Conservation (phyloP, 768 basidiomycete genomes). For the Xerocomus brunneocitrinus region DNA sequence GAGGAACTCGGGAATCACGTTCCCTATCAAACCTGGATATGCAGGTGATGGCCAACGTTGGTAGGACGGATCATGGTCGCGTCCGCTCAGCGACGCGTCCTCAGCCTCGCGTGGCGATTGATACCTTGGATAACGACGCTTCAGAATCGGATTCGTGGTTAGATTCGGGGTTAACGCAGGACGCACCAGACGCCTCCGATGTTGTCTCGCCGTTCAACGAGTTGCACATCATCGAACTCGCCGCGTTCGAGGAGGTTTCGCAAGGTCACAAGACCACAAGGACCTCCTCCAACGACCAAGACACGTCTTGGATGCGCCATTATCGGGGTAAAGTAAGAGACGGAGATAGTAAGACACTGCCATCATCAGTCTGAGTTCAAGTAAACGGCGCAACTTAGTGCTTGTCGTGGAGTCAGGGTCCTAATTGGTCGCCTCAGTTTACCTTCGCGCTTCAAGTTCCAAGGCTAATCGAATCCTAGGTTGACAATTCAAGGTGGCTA, state of each 20-base stretch:
- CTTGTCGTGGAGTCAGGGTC: no score
- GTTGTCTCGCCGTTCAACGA: conserved; percentile 42
- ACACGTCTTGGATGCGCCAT: conserved; percentile 17
- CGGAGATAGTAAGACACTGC: conserved; percentile 5
- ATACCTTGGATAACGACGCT: conserved; percentile 8
- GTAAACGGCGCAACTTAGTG: no score
- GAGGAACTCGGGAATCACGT: conserved; percentile 42
- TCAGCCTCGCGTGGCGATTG: not conserved
- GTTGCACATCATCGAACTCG: conserved; percentile 39
- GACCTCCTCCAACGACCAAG: conserved; percentile 46
- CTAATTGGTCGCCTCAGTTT: no score
- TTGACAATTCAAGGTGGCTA: no score
- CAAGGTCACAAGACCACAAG: conserved; percentile 44
- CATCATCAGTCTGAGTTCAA: not conserved
- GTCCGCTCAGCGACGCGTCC: not conserved
- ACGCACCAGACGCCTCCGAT: conserved; percentile 49
- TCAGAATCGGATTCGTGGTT: not conserved
- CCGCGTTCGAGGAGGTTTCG: conserved; percentile 44
- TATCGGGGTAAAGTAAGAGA: not conserved
- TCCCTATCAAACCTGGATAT: conserved; percentile 46
- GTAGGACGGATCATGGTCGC: conserved; percentile 1
- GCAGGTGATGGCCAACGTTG: conserved; percentile 43
- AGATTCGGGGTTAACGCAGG: not conserved
- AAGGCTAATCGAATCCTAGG: no score
- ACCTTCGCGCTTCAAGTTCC: no score